These are phyloP conservation scores for Debaryomycetaceae sp. DNA, from an alignment of 1,139 yeast species.

Conservation along the genomic window DNA sequence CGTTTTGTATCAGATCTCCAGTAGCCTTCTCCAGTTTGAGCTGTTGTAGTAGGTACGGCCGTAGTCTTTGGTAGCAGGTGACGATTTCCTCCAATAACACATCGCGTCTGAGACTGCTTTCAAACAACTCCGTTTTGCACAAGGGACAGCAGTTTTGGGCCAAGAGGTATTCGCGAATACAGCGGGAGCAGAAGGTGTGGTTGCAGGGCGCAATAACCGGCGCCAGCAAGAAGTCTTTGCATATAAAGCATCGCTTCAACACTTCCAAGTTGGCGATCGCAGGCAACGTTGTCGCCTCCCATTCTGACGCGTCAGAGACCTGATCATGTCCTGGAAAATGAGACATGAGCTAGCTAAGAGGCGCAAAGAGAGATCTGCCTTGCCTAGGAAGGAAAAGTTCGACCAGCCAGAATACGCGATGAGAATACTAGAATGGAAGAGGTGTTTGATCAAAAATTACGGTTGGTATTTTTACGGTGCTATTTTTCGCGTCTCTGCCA, in stretches of 20 bases:
- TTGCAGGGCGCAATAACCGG: slow-evolving; percentile 84
- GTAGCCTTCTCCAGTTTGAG: slow-evolving; percentile 6
- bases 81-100: slow-evolving; percentile 66
- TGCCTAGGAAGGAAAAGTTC: no score
- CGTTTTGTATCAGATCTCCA: slow-evolving; percentile 1
- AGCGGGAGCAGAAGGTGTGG: slow-evolving; percentile 85
- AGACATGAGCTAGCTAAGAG: no score
- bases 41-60: slow-evolving; percentile 25
- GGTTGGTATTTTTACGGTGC: no score
- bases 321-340: slow-evolving; percentile 9
- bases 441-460: no score
- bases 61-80: slow-evolving; percentile 37
- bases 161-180: slow-evolving; percentile 66
- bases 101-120: slow-evolving; percentile 60
- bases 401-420: no score
- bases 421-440: no score
- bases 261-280: slow-evolving; percentile 53
- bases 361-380: no score
- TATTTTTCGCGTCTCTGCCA: no score
- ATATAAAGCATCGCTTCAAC: slow-evolving; percentile 75
- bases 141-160: slow-evolving; percentile 62
- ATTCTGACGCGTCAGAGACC: slow-evolving; percentile 64
- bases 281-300: slow-evolving; percentile 45
- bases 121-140: slow-evolving; percentile 63
- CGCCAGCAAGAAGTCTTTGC: slow-evolving; percentile 72